These are phyloP conservation scores for Metarhizium anisopliae DNA, from an alignment of 2,329 filamentous ascomycete species.

Conservation along the genomic window DNA sequence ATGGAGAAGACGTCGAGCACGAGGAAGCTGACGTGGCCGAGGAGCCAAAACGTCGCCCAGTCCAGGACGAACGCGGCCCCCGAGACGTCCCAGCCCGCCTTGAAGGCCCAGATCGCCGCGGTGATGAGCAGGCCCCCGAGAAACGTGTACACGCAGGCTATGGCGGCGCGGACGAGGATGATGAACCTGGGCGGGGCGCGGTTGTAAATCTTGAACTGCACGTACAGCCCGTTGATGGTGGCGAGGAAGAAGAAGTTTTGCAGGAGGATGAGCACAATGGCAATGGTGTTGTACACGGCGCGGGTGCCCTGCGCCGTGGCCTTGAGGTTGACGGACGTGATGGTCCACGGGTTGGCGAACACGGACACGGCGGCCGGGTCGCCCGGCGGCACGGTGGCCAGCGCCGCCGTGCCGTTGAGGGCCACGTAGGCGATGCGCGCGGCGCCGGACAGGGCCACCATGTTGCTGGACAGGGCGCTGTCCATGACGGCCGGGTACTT, in stretches of 20 bases:
- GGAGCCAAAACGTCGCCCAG: conserved; percentile 14
- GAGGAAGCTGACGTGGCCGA: conserved; percentile 12
- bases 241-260: conserved; percentile 14
- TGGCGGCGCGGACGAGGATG: conserved; percentile 9
- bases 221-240: conserved; percentile 14
- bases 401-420: conserved; percentile 9
- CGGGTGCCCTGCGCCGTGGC: conserved; percentile 14
- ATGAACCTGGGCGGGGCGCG: conserved; percentile 6
- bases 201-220: conserved; percentile 6
- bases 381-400: conserved; percentile 9
- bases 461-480: conserved; percentile 7
- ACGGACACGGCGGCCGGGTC: conserved; percentile 8
- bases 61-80: conserved; percentile 10
- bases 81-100: not conserved
- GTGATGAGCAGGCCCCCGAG: too few species aligned
- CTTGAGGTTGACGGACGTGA: conserved; percentile 13
- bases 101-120: too few species aligned
- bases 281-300: conserved; percentile 15
- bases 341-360: conserved; percentile 13
- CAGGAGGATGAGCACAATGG: conserved; percentile 15
- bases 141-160: too few species aligned
- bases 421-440: conserved; percentile 10
- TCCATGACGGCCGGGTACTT: conserved; percentile 10
- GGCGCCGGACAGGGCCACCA: conserved; percentile 7
- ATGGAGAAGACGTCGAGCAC: conserved; percentile 14